Conservation (phyloP, 2,329 filamentous ascomycete genomes). For the Fusarium praegraminearum region DNA sequence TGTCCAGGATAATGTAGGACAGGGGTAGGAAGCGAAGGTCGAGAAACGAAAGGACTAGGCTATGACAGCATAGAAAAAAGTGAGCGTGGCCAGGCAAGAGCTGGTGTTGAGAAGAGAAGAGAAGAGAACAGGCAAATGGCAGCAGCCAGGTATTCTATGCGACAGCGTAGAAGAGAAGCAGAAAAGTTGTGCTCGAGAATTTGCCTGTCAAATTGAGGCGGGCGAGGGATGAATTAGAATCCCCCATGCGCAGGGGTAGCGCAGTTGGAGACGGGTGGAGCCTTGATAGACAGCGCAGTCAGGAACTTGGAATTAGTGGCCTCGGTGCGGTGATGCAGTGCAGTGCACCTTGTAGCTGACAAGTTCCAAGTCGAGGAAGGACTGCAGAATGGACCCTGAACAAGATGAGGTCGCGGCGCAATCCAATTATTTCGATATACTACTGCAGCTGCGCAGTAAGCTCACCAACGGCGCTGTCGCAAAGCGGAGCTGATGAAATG, state of each 20-base stretch:
- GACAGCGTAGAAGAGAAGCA: conserved; percentile 26
- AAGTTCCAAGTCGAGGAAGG: conserved; percentile 5
- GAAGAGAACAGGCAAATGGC: conserved; percentile 21
- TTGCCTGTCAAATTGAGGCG: conserved; percentile 30
- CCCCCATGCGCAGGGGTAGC: conserved; percentile 39
- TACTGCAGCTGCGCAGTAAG: conserved; percentile 32
- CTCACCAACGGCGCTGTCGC: conserved; percentile 31
- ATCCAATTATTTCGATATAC: conserved; percentile 33
- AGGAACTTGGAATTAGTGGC: conserved; percentile 3
- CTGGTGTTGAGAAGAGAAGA: conserved; percentile 17
- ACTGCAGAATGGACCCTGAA: conserved; percentile 34
- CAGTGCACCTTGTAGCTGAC: conserved; percentile 6
- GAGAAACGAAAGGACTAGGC: conserved; percentile 32
- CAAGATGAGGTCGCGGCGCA: conserved; percentile 32
- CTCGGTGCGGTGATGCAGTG: background rate
- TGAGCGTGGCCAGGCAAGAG: conserved; percentile 30
- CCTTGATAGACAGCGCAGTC: background rate
- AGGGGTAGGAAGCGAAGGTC: conserved; percentile 30
- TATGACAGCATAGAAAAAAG: conserved; percentile 43
- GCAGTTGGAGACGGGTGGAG: conserved; percentile 44
- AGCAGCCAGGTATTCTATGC: conserved; percentile 21
- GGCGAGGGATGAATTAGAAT: conserved; percentile 40
- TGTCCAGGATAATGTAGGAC: conserved; percentile 35
- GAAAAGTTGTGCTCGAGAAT: conserved; percentile 24
- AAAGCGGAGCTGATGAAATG: conserved; percentile 40